Percentiles rank a stretch among this genome's conserved stretches.
phyloP scores from a whole-genome alignment of 169 alveolate genomes.

The Plasmodium vinckei region DNA sequence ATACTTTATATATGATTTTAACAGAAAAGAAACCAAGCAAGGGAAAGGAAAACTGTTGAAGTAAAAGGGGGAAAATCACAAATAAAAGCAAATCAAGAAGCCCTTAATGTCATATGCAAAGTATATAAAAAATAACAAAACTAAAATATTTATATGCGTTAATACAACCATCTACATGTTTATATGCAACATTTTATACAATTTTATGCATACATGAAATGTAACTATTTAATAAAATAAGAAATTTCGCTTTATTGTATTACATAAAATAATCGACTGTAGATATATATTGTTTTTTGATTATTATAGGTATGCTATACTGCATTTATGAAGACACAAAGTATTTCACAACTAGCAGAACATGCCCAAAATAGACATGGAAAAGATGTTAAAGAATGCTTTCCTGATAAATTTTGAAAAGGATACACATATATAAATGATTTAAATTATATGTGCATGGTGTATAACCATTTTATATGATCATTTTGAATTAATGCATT shows the following conservation, averaged over 20 bases:
- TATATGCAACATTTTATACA: not conserved
- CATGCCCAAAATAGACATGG: constrained; percentile 75
- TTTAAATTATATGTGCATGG: not conserved
- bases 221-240: too few species aligned
- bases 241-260: too few species aligned
- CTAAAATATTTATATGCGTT: constrained; percentile 3
- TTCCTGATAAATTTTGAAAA: constrained; percentile 68
- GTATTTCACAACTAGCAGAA: constrained; percentile 76
- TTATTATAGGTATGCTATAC: constrained; percentile 70
- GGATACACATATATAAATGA: constrained; percentile 8
- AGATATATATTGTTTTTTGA: not conserved
- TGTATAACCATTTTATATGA: not conserved
- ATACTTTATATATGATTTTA: not conserved
- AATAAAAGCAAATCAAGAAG: constrained; percentile 69
- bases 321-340: constrained; percentile 77
- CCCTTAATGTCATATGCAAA: constrained; percentile 71
- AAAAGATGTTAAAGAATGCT: constrained; percentile 76
- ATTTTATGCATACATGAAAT: not conserved
- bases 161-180: not conserved
- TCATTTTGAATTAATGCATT: not conserved
- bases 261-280: too few species aligned
- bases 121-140: constrained; percentile 13
- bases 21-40: constrained; percentile 77
- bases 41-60: constrained; percentile 77
- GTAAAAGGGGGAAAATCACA: constrained; percentile 76